Evolutionary conservation across 257 asterid species (phyloP), one percentile per base, ranked within the genome.

Genomic region (Oldenlandia corymbosa): DNA sequence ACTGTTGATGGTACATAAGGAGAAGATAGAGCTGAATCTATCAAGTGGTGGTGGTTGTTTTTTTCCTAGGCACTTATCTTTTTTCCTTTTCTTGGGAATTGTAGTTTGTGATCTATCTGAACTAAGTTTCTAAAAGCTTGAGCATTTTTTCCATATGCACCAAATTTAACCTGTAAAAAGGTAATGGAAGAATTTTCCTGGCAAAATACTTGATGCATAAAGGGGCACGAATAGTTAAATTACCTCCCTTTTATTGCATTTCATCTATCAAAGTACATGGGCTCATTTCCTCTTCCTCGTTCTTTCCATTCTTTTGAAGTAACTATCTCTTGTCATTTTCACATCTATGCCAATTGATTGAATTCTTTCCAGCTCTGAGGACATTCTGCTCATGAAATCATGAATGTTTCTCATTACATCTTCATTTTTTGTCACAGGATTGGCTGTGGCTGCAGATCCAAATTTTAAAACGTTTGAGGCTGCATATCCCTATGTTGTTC

Each of bases 371-470:
- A 32, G 21, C 58, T 45, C 23, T 50, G 18, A 3, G 1, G 27
- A 20, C n/a, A 41, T 17, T 58, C 34, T 68, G 27, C 49, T 9
- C 24, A 23, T 59, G 48, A 32, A 59, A 49, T 59, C 42, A 8
- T 74, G 51, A 42, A 56, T 14, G 7, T 10, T 36, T 57, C 46
- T 34, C 39, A 11, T 27, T 41, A 46, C n/a, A 17, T 65, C 77
- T 65, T 50, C 14, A 21, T 71, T 31, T 62, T 78, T 39, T 66
- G 71, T 68, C 55, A 18, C 78, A 92, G 99, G 99, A 60, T 77
- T 89, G 80, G 99, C 99, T 24, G 81, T 87, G 68, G 95, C 97
- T 76, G 95, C 83, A 72, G 95, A 92, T 77, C 99, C 97, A 72
- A 75, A 68, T 42, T 92, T 92, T 63, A 92, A 76, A 83, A 87